A percentile compares a stretch with the other conserved stretches of the same genome.
These are phyloP conservation scores for Vitis hybrid DNA, from an alignment of 177 flowering plant species.

Conservation along the genomic window DNA sequence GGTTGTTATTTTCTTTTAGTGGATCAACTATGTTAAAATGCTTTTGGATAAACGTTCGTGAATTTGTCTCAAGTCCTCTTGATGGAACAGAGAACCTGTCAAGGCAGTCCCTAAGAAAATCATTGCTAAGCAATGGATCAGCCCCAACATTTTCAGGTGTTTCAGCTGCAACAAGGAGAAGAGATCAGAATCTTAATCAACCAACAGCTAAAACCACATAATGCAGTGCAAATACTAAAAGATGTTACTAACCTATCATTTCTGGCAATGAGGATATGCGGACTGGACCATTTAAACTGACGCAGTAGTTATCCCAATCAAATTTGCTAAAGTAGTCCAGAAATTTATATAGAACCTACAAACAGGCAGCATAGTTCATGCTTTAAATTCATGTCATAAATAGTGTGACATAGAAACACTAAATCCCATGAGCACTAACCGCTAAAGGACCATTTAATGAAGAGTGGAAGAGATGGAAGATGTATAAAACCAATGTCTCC, in stretches of 20 bases:
- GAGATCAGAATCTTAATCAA: conserved; percentile 5
- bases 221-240: conserved; percentile 5
- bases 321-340: conserved; percentile 93
- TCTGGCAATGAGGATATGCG: conserved; percentile 68
- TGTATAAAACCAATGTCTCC: conserved; percentile 84
- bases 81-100: conserved; percentile 49
- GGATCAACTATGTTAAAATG: conserved; percentile 73
- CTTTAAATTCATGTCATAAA: conserved; percentile 3
- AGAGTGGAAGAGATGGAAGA: conserved; percentile 77
- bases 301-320: conserved; percentile 85
- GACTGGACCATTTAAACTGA: conserved; percentile 85
- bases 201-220: not conserved
- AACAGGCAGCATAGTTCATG: not conserved
- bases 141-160: conserved; percentile 41
- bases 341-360: conserved; percentile 85
- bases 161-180: conserved; percentile 53
- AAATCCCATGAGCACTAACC: conserved; percentile 46
- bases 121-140: conserved; percentile 43
- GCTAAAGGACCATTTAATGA: conserved; percentile 77
- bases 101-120: conserved; percentile 45
- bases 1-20: conserved; percentile 55
- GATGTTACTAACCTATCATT: conserved; percentile 53
- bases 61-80: conserved; percentile 30
- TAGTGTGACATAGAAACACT: not conserved
- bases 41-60: conserved; percentile 41